Evolutionary conservation across 2,329 filamentous ascomycete genomes (phyloP).

Genomic region (Cadophora malorum): DNA sequence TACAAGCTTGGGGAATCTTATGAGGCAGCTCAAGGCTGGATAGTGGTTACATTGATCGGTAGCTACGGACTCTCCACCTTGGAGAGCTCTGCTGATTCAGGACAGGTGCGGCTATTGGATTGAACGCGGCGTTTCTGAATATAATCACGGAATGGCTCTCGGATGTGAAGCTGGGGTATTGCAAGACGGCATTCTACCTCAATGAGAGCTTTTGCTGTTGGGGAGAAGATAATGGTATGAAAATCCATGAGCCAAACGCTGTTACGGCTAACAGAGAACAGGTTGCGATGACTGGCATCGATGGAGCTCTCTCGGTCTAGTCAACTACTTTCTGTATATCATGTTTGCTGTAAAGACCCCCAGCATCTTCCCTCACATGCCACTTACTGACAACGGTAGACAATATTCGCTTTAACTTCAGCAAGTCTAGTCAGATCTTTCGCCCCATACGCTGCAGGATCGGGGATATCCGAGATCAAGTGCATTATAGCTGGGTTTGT

Average conservation of each 20-base stretch:
- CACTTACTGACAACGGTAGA: constrained; percentile 51
- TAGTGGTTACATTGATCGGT: constrained; percentile 90
- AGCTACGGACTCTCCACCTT: constrained; percentile 22
- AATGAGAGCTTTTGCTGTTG: constrained; percentile 99
- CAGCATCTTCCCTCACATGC: background rate
- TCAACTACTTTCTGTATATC: constrained; percentile 91
- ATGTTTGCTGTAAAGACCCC: constrained; percentile 70
- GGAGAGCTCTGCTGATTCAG: constrained; percentile 28
- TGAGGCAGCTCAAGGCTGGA: constrained; percentile 96
- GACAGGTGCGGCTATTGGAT: constrained; percentile 79
- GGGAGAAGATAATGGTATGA: constrained; percentile 82
- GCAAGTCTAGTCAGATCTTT: constrained; percentile 88
- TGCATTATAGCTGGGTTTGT: constrained; percentile 98
- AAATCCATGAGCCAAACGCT: background rate
- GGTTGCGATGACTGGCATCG: constrained; percentile 87
- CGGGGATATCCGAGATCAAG: constrained; percentile 98
- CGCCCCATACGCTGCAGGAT: constrained; percentile 94
- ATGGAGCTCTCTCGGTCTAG: constrained; percentile 79
- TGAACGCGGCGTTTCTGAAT: constrained; percentile 92
- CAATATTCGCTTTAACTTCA: constrained; percentile 80
- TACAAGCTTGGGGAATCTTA: constrained; percentile 84
- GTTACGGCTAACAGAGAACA: constrained; percentile 46
- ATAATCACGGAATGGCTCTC: constrained; percentile 97
- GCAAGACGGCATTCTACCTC: constrained; percentile 92
- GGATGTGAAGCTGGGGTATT: constrained; percentile 96